Evolutionary conservation across 1,284 basidiomycete genomes (phyloP), one percentile per base, ranked within the genome.

Genomic region (Sparassis latifolia): DNA sequence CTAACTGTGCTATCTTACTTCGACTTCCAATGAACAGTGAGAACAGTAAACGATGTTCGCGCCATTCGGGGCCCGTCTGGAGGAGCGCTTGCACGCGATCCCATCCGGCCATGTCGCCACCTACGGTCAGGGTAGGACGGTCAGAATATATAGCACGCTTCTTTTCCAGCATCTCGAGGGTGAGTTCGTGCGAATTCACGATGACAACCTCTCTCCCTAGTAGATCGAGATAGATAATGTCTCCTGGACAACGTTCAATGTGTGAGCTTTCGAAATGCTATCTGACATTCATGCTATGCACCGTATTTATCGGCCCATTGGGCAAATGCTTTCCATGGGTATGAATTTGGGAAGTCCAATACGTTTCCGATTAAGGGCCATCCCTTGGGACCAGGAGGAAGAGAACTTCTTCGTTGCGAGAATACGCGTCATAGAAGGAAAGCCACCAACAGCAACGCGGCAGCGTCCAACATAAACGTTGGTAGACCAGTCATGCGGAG

Each of bases 21-120:
- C 69, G 71, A 55, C 69, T 78, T 33, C 84, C 84, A 50, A 86
- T 81, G n/a, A 77, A 61, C 45, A 71, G 74, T 10, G 58, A 56
- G 49, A 65, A 49, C 50, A 67, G 49, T 55, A 74, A 76, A 52
- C 84, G 79, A 58, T 75, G 80, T 55, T 77, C 77, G 44, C 82
- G 80, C 61, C 84, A 78, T 32, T 74, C 75, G 55, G 80, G 76
- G 48, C 79, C 79, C 58, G 84, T 84, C 30, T 74, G 79, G 40
- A 79, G 68, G 47, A 87, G 71, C 28, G 76, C 80, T 38, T 86
- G 70, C 0, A 78, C 75, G 50, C 80, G 71, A 50, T 79, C 78
- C 84, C 83, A 86, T 33, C 84, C 84, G 29, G 82, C 72, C 27
- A 86, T 74, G 58, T 86, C 81, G 7, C 65, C 65, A 29, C 56